Conservation (phyloP, 2,329 filamentous ascomycete species). For the Microdochium nivale region DNA sequence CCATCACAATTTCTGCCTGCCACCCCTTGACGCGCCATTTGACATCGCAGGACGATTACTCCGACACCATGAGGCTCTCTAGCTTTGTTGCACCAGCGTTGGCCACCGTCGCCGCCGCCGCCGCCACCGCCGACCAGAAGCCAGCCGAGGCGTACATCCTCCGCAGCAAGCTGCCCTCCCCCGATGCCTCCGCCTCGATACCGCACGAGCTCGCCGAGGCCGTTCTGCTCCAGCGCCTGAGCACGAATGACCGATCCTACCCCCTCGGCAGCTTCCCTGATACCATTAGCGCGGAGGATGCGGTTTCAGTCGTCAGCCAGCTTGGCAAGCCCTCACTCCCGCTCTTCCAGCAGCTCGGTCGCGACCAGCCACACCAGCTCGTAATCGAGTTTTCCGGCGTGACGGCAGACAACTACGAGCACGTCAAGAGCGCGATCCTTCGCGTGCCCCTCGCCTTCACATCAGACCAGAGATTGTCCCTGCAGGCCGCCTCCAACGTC, state of each 20-base stretch:
- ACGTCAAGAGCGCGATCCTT: slow-evolving; percentile 32
- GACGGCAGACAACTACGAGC: slow-evolving; percentile 31
- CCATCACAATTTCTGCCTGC: not conserved
- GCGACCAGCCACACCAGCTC: slow-evolving; percentile 40
- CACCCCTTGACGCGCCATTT: not conserved
- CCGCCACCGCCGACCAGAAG: slow-evolving; percentile 20
- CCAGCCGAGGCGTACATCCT: slow-evolving; percentile 47
- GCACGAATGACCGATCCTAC: slow-evolving; percentile 35
- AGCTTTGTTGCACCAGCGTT: slow-evolving; percentile 23
- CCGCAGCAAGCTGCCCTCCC: slow-evolving; percentile 21
- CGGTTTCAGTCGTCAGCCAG: slow-evolving; percentile 47
- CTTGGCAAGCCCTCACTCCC: slow-evolving; percentile 49
- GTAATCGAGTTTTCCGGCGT: slow-evolving; percentile 52
- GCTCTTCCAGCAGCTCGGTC: slow-evolving; percentile 31
- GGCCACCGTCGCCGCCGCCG: slow-evolving; percentile 23
- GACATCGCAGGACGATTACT: slow-evolving; percentile 1
- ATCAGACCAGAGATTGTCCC: slow-evolving; percentile 32
- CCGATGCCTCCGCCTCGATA: slow-evolving; percentile 28
- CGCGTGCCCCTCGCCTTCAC: slow-evolving; percentile 37
- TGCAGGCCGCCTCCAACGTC: slow-evolving; percentile 16
- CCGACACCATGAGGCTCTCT: slow-evolving; percentile 28
- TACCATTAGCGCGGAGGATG: slow-evolving; percentile 33
- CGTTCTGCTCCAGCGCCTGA: slow-evolving; percentile 49
- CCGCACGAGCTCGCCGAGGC: slow-evolving; percentile 47
- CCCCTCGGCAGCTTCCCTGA: slow-evolving; percentile 36